Evolutionary conservation across 2,329 filamentous ascomycete species (phyloP).

Genomic region (Ceratocystis colombiana): DNA sequence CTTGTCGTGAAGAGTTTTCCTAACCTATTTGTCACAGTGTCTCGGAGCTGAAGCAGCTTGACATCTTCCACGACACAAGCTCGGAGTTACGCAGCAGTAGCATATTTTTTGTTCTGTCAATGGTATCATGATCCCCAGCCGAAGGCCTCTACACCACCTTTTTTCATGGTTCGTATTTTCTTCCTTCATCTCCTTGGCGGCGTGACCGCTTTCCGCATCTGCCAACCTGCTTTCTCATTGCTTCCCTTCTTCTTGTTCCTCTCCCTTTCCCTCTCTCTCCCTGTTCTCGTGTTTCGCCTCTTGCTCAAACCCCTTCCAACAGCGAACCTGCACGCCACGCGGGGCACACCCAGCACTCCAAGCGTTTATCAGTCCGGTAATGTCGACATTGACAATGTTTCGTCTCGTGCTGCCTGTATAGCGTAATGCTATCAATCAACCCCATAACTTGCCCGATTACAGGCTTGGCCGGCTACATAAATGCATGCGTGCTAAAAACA

Average conservation of each 20-base stretch:
- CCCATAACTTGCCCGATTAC: too few species aligned
- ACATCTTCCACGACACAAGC: too few species aligned
- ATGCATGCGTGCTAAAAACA: conserved; percentile 5
- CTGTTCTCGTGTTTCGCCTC: conserved; percentile 10
- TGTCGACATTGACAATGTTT: conserved; percentile 11
- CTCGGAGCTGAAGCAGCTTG: too few species aligned
- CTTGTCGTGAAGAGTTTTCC: too few species aligned
- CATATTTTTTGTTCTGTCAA: too few species aligned
- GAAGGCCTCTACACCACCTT: not conserved
- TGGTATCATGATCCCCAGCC: not conserved
- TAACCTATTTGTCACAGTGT: too few species aligned
- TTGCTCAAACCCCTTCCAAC: not conserved
- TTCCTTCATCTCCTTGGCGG: not conserved
- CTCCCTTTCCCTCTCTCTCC: not conserved
- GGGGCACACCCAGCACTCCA: not conserved
- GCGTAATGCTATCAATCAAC: not conserved
- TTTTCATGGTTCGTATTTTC: conserved; percentile 3
- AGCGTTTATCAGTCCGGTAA: conserved; percentile 8
- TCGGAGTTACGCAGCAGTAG: too few species aligned
- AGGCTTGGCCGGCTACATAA: not conserved
- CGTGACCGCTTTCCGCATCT: conserved; percentile 4
- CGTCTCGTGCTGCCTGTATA: conserved; percentile 2
- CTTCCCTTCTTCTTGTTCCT: not conserved
- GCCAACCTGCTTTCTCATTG: not conserved
- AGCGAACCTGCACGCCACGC: not conserved